Conservation (phyloP, 73 alveolate species). For the Stentor roeselii region DNA sequence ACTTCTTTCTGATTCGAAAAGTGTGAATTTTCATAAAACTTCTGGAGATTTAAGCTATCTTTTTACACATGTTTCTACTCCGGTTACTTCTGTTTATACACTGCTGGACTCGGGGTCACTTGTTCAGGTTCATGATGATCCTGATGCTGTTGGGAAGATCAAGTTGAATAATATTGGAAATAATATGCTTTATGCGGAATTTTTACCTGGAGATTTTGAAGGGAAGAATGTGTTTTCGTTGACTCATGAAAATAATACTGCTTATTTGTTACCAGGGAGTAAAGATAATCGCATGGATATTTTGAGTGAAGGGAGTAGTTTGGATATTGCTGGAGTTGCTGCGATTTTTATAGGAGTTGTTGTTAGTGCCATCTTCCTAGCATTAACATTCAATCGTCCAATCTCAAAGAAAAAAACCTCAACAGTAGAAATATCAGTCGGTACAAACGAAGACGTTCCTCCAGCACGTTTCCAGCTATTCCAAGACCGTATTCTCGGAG, state of each 20-base stretch:
- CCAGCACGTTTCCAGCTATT: neutral
- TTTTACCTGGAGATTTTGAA: neutral
- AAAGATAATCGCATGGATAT: too few species aligned
- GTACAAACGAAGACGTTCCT: neutral
- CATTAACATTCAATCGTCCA: too few species aligned
- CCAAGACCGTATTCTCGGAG: slow-evolving; percentile 34
- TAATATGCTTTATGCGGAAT: neutral
- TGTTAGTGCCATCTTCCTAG: neutral
- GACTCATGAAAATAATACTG: neutral
- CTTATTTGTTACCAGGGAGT: too few species aligned
- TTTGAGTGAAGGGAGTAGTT: too few species aligned
- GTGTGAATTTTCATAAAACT: neutral
- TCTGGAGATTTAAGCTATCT: neutral
- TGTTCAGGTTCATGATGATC: neutral
- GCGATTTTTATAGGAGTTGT: too few species aligned
- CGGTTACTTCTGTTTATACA: neutral
- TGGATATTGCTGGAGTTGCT: neutral
- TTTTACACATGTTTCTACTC: too few species aligned
- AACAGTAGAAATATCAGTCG: neutral
- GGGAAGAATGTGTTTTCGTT: neutral
- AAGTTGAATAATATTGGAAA: neutral
- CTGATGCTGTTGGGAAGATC: neutral
- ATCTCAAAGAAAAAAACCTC: neutral
- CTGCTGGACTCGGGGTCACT: neutral
- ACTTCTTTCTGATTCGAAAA: neutral